Evolutionary conservation across 148 eudicot species (phyloP).

Genomic region (Salicornia ramosissima): DNA sequence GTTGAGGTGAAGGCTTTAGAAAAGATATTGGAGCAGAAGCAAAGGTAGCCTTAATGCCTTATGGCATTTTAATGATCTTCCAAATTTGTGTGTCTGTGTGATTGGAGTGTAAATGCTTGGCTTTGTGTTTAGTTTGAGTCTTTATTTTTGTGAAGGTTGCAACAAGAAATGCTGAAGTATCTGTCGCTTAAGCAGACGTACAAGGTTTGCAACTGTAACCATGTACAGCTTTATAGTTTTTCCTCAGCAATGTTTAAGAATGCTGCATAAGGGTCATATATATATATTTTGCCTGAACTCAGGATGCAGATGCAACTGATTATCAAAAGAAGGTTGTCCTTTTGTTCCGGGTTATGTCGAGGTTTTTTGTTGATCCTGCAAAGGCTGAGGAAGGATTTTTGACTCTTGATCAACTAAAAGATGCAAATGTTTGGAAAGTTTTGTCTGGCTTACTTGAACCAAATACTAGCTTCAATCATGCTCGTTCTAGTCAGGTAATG

Average conservation of each 20-base stretch:
- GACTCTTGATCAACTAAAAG: slow-evolving; percentile 88
- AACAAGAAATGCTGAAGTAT: slow-evolving; percentile 91
- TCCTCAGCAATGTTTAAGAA: background rate
- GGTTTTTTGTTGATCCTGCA: slow-evolving; percentile 72
- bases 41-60: slow-evolving; percentile 63
- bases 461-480: slow-evolving; percentile 52
- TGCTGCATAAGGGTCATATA: background rate
- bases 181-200: slow-evolving; percentile 72
- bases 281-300: slow-evolving; percentile 25
- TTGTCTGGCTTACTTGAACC: slow-evolving; percentile 59
- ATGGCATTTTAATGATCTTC: background rate
- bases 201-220: slow-evolving; percentile 45
- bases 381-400: slow-evolving; percentile 79
- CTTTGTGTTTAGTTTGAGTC: slow-evolving; percentile 29
- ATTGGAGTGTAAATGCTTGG: slow-evolving; percentile 9
- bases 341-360: slow-evolving; percentile 77
- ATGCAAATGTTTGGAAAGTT: slow-evolving; percentile 77
- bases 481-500: slow-evolving; percentile 60
- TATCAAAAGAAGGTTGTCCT: slow-evolving; percentile 56
- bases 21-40: slow-evolving; percentile 93
- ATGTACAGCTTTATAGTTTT: background rate
- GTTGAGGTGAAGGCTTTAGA: slow-evolving; percentile 92
- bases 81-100: background rate
- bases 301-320: slow-evolving; percentile 71
- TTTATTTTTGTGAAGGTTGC: slow-evolving; percentile 59